phyloP scores from a whole-genome alignment of 208 protist species.

The Trypanosoma conorhini region DNA sequence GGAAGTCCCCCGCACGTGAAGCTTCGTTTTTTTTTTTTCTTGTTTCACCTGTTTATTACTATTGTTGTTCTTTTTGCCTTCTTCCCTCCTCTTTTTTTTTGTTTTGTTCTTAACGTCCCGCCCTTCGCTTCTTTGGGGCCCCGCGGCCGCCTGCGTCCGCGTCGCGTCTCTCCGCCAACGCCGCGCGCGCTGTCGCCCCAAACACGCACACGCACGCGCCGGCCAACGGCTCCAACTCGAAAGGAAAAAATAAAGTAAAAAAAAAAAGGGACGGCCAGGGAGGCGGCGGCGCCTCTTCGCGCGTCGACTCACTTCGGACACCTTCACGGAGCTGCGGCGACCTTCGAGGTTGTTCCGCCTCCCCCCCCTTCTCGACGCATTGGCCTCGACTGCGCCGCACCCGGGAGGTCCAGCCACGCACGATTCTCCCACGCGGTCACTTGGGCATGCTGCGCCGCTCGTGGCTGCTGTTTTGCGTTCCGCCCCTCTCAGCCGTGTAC shows the following conservation, averaged over 20 bases:
- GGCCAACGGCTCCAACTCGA: no score
- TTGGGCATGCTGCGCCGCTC: constrained; percentile 22
- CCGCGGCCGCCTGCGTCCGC: background rate
- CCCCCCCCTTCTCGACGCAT: no score
- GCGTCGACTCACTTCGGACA: background rate
- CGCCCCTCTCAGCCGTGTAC: constrained; percentile 54
- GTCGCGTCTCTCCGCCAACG: background rate
- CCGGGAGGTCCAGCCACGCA: no score
- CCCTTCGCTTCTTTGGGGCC: background rate
- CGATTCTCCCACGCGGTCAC: background rate
- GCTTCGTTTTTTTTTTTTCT: constrained; percentile 5
- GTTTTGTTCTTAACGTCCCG: background rate
- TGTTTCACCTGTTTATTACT: constrained; percentile 7
- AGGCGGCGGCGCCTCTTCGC: background rate
- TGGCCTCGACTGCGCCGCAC: no score
- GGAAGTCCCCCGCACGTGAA: background rate
- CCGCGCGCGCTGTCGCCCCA: no score
- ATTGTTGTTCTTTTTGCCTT: background rate
- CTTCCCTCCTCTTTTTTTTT: background rate
- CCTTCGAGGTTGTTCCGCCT: no score
- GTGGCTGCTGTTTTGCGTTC: constrained; percentile 14
- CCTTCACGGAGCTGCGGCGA: no score
- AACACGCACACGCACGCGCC: no score
- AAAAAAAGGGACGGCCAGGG: constrained; percentile 1
- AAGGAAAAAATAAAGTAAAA: constrained; percentile 1